Conservation (phyloP, 208 protist genomes). For the Acanthamoeba lenticulata region DNA sequence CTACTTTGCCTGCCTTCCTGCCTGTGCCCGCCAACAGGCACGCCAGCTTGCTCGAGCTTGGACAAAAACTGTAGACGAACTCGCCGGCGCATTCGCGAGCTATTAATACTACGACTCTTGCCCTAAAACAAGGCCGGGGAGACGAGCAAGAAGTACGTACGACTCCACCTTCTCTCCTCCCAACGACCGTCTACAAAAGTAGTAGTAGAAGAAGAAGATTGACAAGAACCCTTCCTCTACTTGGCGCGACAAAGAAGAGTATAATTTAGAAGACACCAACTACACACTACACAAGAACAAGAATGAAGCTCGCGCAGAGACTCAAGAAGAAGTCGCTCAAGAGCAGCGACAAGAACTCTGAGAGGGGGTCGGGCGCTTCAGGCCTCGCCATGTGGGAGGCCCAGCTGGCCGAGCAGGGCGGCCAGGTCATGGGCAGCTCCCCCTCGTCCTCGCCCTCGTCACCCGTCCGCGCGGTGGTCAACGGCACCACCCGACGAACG, state of each 20-base stretch:
- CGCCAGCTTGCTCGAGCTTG: too few relatives aligned
- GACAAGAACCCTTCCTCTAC: too few relatives aligned
- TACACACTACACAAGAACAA: background rate
- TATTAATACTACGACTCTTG: too few relatives aligned
- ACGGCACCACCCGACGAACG: background rate
- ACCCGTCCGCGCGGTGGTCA: too few relatives aligned
- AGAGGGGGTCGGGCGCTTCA: background rate
- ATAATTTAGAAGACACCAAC: background rate
- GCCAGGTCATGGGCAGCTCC: background rate
- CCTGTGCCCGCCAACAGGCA: too few relatives aligned
- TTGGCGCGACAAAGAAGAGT: background rate
- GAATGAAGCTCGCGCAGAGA: background rate
- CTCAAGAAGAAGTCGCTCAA: conserved; percentile 30
- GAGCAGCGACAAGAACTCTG: background rate
- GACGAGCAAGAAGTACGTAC: too few relatives aligned
- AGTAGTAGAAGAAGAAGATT: background rate
- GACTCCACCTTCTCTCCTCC: too few relatives aligned
- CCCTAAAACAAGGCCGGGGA: too few relatives aligned
- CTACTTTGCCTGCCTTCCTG: too few relatives aligned
- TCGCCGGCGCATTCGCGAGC: too few relatives aligned
- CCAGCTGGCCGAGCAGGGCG: background rate
- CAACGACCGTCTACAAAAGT: too few relatives aligned
- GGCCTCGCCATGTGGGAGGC: background rate
- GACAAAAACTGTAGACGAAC: too few relatives aligned
- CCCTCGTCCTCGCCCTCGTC: background rate